A percentile compares a stretch with the other conserved stretches of the same genome.
Conservation (phyloP, 371 early-diverging fungal species). For the Syncephalastrum sp. region DNA sequence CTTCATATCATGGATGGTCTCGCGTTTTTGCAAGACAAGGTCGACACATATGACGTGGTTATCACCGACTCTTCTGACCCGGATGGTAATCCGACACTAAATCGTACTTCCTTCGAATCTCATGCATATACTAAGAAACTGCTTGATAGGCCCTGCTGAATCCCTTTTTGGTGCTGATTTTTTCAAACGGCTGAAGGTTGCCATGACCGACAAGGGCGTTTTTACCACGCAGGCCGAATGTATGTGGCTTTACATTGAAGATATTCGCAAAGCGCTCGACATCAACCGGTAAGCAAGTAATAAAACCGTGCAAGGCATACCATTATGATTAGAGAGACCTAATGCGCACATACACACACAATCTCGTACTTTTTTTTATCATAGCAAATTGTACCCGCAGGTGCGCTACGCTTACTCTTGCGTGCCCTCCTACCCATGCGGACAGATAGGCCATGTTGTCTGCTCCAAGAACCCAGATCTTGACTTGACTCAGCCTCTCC, state of each 20-base stretch:
- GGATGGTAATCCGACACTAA: slow-evolving; percentile 57
- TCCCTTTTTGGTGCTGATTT: slow-evolving; percentile 88
- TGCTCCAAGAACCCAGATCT: slow-evolving; percentile 79
- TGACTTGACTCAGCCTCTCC: slow-evolving; percentile 76
- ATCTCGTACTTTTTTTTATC: too few relatives aligned
- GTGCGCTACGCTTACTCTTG: slow-evolving; percentile 92
- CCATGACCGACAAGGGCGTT: slow-evolving; percentile 90
- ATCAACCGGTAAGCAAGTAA: slow-evolving; percentile 37
- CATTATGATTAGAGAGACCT: too few relatives aligned
- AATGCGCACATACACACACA: too few relatives aligned
- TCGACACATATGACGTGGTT: slow-evolving; percentile 90
- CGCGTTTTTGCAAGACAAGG: slow-evolving; percentile 85
- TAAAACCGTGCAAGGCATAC: too few relatives aligned
- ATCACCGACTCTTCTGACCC: slow-evolving; percentile 99
- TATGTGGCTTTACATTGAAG: slow-evolving; percentile 92
- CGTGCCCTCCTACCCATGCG: slow-evolving; percentile 96
- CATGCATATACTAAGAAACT: too few relatives aligned
- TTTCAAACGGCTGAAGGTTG: slow-evolving; percentile 88
- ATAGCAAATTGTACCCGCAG: slow-evolving; percentile 76
- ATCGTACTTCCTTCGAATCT: too few relatives aligned
- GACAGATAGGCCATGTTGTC: slow-evolving; percentile 94
- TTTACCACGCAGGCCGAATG: slow-evolving; percentile 97
- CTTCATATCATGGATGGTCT: slow-evolving; percentile 95
- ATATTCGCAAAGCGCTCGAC: slow-evolving; percentile 85
- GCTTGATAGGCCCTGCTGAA: slow-evolving; percentile 82